Percentiles rank a stretch among this genome's conserved stretches.
phyloP scores from a whole-genome alignment of 2,329 filamentous ascomycete species.

The Sordariomycetes sp. region DNA sequence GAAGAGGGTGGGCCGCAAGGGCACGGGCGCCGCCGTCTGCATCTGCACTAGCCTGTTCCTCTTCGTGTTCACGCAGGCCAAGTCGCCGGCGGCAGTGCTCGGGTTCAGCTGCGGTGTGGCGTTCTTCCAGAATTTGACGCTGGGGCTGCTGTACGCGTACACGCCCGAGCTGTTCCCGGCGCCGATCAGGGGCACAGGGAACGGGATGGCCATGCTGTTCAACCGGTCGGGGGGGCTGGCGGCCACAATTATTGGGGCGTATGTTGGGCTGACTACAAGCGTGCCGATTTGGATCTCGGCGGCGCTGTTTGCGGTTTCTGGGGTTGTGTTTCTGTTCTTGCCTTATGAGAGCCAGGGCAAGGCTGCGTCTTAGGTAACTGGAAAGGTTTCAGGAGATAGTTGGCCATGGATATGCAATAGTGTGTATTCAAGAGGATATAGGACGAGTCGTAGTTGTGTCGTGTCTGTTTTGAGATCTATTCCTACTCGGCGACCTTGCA shows the following conservation, averaged over 20 bases:
- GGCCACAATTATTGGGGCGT: conserved; percentile 30
- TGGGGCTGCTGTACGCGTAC: conserved; percentile 26
- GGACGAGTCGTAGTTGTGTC: too few relatives aligned
- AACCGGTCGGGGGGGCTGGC: conserved; percentile 25
- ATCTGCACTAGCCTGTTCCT: conserved; percentile 31
- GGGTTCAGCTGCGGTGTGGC: conserved; percentile 30
- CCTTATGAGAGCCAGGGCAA: conserved; percentile 32
- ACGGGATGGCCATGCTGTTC: conserved; percentile 29
- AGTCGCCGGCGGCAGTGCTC: conserved; percentile 23
- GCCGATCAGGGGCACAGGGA: conserved; percentile 41
- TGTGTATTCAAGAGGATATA: too few relatives aligned
- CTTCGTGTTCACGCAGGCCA: conserved; percentile 30
- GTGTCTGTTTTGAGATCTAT: too few relatives aligned
- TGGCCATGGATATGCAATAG: too few relatives aligned
- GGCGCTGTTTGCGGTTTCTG: conserved; percentile 29
- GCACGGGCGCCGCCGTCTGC: neutral
- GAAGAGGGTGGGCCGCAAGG: neutral
- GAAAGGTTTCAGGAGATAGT: too few relatives aligned
- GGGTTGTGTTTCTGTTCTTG: conserved; percentile 26
- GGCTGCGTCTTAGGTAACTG: conserved; percentile 7
- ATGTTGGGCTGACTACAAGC: conserved; percentile 25
- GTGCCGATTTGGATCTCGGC: conserved; percentile 33
- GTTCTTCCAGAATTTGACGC: conserved; percentile 30
- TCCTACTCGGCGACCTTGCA: too few relatives aligned
- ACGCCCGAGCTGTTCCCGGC: conserved; percentile 49